Evolutionary conservation across 139 green algal genomes (phyloP).

Genomic region (Chlorella sorokiniana): DNA sequence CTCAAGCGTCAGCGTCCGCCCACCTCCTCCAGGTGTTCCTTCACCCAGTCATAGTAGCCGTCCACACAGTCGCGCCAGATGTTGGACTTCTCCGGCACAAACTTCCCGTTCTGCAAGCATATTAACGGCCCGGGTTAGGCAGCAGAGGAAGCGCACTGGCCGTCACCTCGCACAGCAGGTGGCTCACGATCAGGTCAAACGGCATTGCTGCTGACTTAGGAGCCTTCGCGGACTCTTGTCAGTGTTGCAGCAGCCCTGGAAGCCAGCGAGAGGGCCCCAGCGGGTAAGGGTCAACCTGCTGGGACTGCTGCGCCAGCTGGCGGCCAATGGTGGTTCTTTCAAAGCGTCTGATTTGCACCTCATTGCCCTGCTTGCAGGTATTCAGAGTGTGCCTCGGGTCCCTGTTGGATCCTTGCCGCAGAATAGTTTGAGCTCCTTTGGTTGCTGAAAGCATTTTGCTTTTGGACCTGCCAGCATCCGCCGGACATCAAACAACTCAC

Average conservation of each 20-base stretch:
- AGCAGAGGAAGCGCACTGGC: neutral
- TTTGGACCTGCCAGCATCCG: neutral
- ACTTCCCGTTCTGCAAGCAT: slow-evolving; percentile 76
- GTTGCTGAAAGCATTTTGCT: no score
- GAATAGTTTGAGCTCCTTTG: no score
- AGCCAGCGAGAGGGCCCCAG: no score
- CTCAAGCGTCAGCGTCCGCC: neutral
- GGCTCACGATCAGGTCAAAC: slow-evolving; percentile 59
- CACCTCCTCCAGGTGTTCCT: slow-evolving; percentile 89
- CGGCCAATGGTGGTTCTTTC: no score
- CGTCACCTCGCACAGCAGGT: neutral
- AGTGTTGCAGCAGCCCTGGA: neutral
- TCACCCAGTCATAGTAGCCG: slow-evolving; percentile 94
- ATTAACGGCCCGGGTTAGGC: neutral
- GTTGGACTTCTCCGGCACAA: slow-evolving; percentile 95
- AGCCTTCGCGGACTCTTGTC: neutral
- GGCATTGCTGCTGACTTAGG: slow-evolving; percentile 38
- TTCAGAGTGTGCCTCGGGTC: no score
- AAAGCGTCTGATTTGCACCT: no score
- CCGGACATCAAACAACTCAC: neutral
- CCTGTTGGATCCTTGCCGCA: no score
- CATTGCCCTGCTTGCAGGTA: no score
- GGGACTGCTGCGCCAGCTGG: no score
- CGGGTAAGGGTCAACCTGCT: no score
- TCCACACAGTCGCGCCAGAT: slow-evolving; percentile 96